Conservation (phyloP, 106 monocot species). For the Dactylorhiza incarnata region DNA sequence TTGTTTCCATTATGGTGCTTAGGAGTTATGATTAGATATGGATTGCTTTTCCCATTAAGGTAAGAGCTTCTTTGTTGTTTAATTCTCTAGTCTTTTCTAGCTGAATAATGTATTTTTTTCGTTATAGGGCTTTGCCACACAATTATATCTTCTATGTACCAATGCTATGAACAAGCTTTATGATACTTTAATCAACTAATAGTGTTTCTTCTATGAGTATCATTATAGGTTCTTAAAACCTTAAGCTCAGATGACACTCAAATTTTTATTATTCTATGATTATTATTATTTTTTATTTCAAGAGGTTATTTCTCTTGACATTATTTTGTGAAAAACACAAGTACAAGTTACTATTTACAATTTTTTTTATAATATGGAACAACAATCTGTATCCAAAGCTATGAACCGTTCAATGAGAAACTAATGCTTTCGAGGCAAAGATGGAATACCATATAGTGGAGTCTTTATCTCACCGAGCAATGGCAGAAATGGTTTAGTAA, state of each 20-base stretch:
- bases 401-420: neutral
- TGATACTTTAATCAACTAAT: neutral
- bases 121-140: neutral
- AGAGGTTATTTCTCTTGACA: neutral
- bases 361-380: neutral
- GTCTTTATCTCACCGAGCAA: neutral
- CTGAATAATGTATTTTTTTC: neutral
- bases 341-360: neutral
- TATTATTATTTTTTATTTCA: neutral
- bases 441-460: neutral
- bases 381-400: neutral
- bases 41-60: slow-evolving; percentile 82
- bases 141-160: neutral
- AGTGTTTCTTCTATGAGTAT: neutral
- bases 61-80: slow-evolving; percentile 15
- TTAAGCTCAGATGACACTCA: neutral
- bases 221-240: neutral
- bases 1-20: slow-evolving; percentile 95
- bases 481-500: neutral
- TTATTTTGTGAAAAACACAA: neutral
- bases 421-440: neutral
- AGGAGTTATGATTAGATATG: slow-evolving; percentile 83
- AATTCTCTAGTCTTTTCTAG: neutral
- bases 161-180: neutral
- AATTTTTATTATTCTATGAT: neutral